A percentile compares a stretch with the other conserved stretches of the same genome.
Evolutionary conservation across 176 grass and related monocot species (phyloP).

Genomic region (Oryza meridionalis): DNA sequence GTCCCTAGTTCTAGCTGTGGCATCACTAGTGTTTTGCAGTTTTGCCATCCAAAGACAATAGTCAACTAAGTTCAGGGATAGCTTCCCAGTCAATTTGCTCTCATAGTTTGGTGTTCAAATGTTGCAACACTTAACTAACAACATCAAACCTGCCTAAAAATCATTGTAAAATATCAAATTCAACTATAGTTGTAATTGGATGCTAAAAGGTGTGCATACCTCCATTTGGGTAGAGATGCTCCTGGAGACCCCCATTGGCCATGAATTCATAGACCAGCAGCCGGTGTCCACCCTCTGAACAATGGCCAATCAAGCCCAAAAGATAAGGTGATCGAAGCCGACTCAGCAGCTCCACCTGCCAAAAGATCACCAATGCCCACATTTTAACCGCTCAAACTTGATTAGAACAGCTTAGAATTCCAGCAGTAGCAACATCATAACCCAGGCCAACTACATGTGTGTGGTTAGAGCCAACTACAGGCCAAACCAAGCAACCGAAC

Average conservation of each 20-base stretch:
- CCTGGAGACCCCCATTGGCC: conserved; percentile 95
- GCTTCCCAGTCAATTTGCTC: background rate
- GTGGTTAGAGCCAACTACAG: background rate
- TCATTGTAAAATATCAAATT: background rate
- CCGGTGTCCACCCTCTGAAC: conserved; percentile 78
- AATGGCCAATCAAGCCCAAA: conserved; percentile 85
- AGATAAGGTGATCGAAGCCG: conserved; percentile 80
- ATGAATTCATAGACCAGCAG: conserved; percentile 98
- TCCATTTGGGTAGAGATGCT: conserved; percentile 91
- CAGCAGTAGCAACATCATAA: conserved; percentile 7
- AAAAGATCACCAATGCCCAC: conserved; percentile 7
- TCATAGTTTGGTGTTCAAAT: background rate
- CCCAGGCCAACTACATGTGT: background rate
- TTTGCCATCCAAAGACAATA: conserved; percentile 18
- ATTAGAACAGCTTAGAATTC: background rate
- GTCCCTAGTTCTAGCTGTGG: background rate
- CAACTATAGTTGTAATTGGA: conserved; percentile 1
- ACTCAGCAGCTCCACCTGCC: conserved; percentile 87
- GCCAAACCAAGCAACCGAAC: background rate
- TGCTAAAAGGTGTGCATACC: conserved; percentile 47
- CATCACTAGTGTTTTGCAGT: conserved; percentile 11
- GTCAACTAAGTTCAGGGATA: conserved; percentile 19
- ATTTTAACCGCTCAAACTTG: conserved; percentile 16
- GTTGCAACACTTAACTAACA: background rate
- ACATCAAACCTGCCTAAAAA: conserved; percentile 9